phyloP scores from a whole-genome alignment of 441 rosid species.

The Adansonia rubrostipa region DNA sequence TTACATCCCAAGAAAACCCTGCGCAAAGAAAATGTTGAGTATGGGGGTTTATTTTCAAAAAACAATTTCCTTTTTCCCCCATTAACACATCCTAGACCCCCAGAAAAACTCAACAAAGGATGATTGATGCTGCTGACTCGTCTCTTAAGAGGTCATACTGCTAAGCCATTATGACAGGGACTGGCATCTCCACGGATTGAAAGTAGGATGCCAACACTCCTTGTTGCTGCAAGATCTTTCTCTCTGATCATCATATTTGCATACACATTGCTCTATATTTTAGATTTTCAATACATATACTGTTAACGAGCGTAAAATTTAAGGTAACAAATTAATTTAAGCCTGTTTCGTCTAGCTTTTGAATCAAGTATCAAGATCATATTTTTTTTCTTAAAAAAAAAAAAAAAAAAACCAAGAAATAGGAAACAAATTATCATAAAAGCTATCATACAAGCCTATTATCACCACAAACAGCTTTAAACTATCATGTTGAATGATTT shows the following conservation, averaged over 20 bases:
- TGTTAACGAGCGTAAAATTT: background rate
- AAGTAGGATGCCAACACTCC: constrained; percentile 22
- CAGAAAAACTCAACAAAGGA: constrained; percentile 57
- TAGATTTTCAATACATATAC: constrained; percentile 1
- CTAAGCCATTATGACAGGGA: constrained; percentile 11
- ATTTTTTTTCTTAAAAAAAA: background rate
- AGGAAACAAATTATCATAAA: background rate
- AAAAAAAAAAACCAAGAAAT: background rate
- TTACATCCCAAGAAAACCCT: constrained; percentile 77
- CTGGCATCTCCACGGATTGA: constrained; percentile 22
- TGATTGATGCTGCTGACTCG: constrained; percentile 28
- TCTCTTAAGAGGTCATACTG: constrained; percentile 18
- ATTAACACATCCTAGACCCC: constrained; percentile 55
- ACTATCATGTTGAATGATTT: background rate
- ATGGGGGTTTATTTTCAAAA: constrained; percentile 61
- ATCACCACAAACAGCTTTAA: background rate
- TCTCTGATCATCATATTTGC: constrained; percentile 28
- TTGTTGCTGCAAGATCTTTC: constrained; percentile 21
- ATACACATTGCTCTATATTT: background rate
- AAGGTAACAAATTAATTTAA: constrained; percentile 5
- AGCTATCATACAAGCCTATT: background rate
- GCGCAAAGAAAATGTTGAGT: constrained; percentile 95
- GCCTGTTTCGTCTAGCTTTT: background rate
- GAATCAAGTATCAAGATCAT: background rate
- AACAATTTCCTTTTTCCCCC: constrained; percentile 35